Evolutionary conservation across 345 rosid genomes (phyloP).

Genomic region (thale cress (Arabidopsis thaliana)): DNA sequence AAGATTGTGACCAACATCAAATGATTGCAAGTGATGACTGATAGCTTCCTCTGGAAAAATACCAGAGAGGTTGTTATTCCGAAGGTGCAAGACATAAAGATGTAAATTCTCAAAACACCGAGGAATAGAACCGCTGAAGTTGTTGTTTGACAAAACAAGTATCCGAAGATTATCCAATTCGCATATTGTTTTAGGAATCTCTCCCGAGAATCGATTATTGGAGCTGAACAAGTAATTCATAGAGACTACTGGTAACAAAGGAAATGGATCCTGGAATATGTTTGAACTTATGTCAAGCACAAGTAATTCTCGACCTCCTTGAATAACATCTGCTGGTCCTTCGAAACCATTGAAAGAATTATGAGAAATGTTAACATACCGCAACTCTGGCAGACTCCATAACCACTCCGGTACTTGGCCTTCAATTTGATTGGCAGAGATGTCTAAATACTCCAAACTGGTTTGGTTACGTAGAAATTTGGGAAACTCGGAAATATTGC

Average conservation of each 20-base stretch:
- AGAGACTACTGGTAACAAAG: too few relatives aligned
- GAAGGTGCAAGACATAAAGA: conserved; percentile 24
- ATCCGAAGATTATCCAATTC: background rate
- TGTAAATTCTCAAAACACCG: conserved; percentile 24
- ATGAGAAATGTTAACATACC: conserved; percentile 16
- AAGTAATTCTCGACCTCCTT: background rate
- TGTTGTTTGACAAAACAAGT: conserved; percentile 44
- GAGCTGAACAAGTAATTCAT: conserved; percentile 11
- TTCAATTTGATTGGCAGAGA: conserved; percentile 38
- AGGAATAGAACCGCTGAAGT: conserved; percentile 42
- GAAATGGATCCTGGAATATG: background rate
- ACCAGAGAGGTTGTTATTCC: conserved; percentile 39
- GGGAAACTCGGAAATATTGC: conserved; percentile 38
- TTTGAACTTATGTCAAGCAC: background rate
- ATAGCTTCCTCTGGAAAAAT: conserved; percentile 15
- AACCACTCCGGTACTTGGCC: conserved; percentile 28
- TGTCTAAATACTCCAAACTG: background rate
- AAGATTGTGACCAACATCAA: conserved; percentile 31
- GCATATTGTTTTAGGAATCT: conserved; percentile 28
- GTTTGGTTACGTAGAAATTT: conserved; percentile 14
- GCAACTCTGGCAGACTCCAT: conserved; percentile 8
- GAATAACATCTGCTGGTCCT: conserved; percentile 1
- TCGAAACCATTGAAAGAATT: conserved; percentile 10
- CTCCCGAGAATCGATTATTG: background rate
- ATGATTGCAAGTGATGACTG: background rate